Evolutionary conservation across 169 alveolate genomes (phyloP).

Genomic region (Eimeria sp.): DNA sequence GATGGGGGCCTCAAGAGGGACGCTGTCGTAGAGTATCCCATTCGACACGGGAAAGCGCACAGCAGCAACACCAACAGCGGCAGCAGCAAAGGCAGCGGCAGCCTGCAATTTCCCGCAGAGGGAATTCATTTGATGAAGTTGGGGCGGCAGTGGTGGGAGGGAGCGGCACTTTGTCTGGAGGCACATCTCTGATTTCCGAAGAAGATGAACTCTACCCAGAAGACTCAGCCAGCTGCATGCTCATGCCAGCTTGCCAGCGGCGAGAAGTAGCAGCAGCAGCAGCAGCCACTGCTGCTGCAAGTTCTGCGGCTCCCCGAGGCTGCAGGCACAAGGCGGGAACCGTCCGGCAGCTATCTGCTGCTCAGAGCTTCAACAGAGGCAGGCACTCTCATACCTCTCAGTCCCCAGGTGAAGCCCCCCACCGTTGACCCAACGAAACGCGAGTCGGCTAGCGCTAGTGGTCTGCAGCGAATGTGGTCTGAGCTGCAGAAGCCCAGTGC

Average conservation of each 20-base stretch:
- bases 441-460: neutral
- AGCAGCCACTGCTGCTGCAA: conserved; percentile 10
- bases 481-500: neutral
- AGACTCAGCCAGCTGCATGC: conserved; percentile 85
- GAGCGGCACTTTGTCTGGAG: conserved; percentile 7
- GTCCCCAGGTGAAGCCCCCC: neutral
- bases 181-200: conserved; percentile 1
- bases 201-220: conserved; percentile 84
- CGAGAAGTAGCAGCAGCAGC: conserved; percentile 23
- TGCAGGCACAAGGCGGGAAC: conserved; percentile 19
- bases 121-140: neutral
- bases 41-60: neutral
- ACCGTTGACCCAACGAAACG: neutral
- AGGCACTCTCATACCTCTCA: neutral
- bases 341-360: conserved; percentile 22
- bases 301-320: neutral
- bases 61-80: neutral
- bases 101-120: neutral
- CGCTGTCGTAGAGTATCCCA: neutral
- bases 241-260: conserved; percentile 37
- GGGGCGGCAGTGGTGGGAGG: neutral
- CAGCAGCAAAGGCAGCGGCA: conserved; percentile 39
- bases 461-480: neutral
- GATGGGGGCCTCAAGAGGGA: conserved; percentile 2
- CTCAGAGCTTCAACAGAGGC: conserved; percentile 30